Evolutionary conservation across 2,329 filamentous ascomycete species (phyloP).

Genomic region (Proliferodiscus dingleyae): DNA sequence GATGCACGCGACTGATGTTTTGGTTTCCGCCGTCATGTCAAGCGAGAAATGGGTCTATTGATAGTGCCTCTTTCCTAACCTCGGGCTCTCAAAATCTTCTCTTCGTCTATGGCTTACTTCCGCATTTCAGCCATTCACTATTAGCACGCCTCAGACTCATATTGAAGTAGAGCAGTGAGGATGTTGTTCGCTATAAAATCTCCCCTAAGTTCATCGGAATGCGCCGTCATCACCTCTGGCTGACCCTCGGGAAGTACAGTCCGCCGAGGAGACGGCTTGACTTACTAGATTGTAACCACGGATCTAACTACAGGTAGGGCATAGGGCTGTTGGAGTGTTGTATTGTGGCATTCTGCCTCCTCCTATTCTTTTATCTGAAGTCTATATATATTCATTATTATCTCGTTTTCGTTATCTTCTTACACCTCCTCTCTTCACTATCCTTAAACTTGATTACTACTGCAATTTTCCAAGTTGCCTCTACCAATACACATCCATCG

Average conservation of each 20-base stretch:
- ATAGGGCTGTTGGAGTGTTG: background rate
- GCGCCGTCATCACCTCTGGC: background rate
- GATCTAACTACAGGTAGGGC: background rate
- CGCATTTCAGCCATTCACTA: too few species aligned
- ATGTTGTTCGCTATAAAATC: too few species aligned
- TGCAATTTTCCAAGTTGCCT: background rate
- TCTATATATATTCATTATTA: background rate
- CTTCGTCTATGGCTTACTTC: background rate
- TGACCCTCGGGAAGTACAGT: background rate
- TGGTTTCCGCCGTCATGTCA: background rate
- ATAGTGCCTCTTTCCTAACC: background rate
- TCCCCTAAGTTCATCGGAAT: background rate
- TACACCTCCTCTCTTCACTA: background rate
- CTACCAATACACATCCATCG: background rate
- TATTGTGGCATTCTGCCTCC: too few species aligned
- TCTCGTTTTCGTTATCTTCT: background rate
- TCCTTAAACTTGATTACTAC: background rate
- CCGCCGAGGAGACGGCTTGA: background rate
- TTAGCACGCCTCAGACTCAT: too few species aligned
- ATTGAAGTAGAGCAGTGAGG: too few species aligned
- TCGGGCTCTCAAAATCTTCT: background rate
- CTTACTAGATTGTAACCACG: background rate
- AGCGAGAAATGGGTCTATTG: background rate
- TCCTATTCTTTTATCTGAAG: background rate
- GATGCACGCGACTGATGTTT: conserved; percentile 1